A percentile compares a stretch with the other conserved stretches of the same genome.
These are phyloP conservation scores for Hygrophoropsis aurantiaca DNA, from an alignment of 768 basidiomycete species.

Conservation along the genomic window DNA sequence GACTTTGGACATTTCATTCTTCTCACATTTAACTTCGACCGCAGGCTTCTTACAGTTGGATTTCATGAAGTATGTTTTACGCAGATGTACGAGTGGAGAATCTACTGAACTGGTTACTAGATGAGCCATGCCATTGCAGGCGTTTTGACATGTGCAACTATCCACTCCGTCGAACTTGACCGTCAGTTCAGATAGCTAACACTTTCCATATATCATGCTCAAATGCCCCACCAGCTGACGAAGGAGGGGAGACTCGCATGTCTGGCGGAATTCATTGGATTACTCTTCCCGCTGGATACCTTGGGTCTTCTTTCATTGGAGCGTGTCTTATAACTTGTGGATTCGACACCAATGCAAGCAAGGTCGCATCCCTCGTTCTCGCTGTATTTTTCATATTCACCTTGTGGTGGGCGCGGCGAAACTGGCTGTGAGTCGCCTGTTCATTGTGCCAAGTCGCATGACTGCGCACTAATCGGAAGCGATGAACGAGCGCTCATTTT, in stretches of 20 bases:
- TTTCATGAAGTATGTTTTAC: constrained; percentile 70
- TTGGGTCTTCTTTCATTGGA: constrained; percentile 85
- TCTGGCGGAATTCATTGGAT: constrained; percentile 81
- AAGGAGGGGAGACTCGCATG: constrained; percentile 87
- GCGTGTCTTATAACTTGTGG: constrained; percentile 85
- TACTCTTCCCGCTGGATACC: constrained; percentile 83
- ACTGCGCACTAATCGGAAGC: neutral
- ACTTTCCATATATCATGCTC: constrained; percentile 3
- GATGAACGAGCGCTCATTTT: neutral
- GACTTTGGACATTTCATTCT: neutral
- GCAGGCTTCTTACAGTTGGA: constrained; percentile 78
- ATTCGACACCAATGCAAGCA: constrained; percentile 87
- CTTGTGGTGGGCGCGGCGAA: constrained; percentile 82
- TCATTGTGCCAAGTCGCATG: neutral
- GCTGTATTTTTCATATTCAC: constrained; percentile 87
- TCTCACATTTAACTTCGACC: constrained; percentile 4
- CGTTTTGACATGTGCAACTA: constrained; percentile 80
- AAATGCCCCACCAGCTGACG: constrained; percentile 57
- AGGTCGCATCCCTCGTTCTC: constrained; percentile 75
- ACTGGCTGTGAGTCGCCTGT: constrained; percentile 57
- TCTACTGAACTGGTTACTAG: constrained; percentile 32
- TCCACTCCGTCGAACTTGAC: constrained; percentile 84
- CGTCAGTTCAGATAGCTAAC: constrained; percentile 48
- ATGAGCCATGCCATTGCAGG: constrained; percentile 87
- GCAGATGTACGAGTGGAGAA: neutral